Base-by-base conservation (phyloP, 2,329 filamentous ascomycete species). In the Elsinoe batatas region DNA sequence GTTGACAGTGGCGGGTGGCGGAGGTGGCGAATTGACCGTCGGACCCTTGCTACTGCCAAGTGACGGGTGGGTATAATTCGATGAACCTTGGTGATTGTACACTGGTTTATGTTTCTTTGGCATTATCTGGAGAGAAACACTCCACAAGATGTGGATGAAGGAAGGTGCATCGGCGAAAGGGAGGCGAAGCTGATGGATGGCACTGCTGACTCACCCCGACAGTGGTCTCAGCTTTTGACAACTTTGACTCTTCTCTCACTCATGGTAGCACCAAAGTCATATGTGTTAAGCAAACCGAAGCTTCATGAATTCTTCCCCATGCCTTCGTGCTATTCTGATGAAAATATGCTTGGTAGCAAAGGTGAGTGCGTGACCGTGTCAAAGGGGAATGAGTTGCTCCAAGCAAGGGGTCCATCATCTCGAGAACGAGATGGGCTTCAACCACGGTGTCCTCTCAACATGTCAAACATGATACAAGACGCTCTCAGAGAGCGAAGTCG, bases 41-140 rank as follows among this genome's bases (percentile, higher is more conserved):
- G 53, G 59, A 57, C 58, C 37, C 30, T 60, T 60, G 20, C 63
- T 61, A 36, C 64, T 61, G 15, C 64, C 61, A 22, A 67, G 64
- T 59, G 66, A 68, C 2, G 67, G 66, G 58, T 72, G 68, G 12
- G 70, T 67, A 58, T 71, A 69, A 61, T 63, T 64, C 17, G 58
- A 55, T 38, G 62, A 61, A 42, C 59, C 61, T 12, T 57, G 53
- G 33, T 62, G 72, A 68, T 40, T 70, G 64, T 58, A 70, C 67
- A 54, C 69, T 66, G 68, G 70, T 13, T 67, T 65, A 58, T 72
- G 70, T 64, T 75, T 76, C 67, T 76, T 76, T 61, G 74, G 74
- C 74, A 77, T 77, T 58, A 59, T 59, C 58, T 58, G 30, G 35
- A 56, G 37, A 35, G 20, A 36, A 4, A 30, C 26, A 30, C 26